Percentiles rank a stretch among this genome's conserved stretches.
phyloP scores from a whole-genome alignment of 2,329 filamentous ascomycete species.

The Leptographium galeiforme region DNA sequence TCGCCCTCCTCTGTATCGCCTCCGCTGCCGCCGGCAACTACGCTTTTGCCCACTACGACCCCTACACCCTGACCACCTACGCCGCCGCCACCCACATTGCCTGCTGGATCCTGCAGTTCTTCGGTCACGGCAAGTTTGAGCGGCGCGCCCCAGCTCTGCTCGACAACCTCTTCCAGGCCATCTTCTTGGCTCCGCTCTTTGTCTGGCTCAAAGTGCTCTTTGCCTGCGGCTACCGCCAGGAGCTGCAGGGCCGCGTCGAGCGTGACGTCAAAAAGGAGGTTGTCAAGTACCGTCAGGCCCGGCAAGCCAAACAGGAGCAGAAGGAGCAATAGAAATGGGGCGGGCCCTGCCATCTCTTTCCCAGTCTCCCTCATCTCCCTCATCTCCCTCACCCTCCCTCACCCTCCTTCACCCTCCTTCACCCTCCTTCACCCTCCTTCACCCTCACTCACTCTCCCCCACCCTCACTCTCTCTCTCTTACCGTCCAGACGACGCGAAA shows the following conservation, averaged over 20 bases:
- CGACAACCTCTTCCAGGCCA: constrained; percentile 81
- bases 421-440: too few relatives aligned
- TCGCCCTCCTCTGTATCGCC: constrained; percentile 64
- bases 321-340: too few relatives aligned
- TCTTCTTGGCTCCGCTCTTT: constrained; percentile 90
- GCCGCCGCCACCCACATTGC: constrained; percentile 46
- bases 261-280: constrained; percentile 65
- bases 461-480: too few relatives aligned
- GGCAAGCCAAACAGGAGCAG: constrained; percentile 35
- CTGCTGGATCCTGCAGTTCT: constrained; percentile 79
- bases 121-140: constrained; percentile 85
- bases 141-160: constrained; percentile 76
- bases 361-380: too few relatives aligned
- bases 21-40: constrained; percentile 66
- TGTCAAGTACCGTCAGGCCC: constrained; percentile 53
- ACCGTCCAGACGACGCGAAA: not conserved
- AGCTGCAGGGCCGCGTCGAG: constrained; percentile 70
- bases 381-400: too few relatives aligned
- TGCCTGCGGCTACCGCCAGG: constrained; percentile 75
- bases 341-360: too few relatives aligned
- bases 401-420: too few relatives aligned
- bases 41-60: constrained; percentile 43
- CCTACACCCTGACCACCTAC: constrained; percentile 44
- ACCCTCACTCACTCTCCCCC: too few relatives aligned
- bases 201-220: constrained; percentile 95